phyloP scores from a whole-genome alignment of 176 grass and related monocot species.

The Microstegium vimineum region DNA sequence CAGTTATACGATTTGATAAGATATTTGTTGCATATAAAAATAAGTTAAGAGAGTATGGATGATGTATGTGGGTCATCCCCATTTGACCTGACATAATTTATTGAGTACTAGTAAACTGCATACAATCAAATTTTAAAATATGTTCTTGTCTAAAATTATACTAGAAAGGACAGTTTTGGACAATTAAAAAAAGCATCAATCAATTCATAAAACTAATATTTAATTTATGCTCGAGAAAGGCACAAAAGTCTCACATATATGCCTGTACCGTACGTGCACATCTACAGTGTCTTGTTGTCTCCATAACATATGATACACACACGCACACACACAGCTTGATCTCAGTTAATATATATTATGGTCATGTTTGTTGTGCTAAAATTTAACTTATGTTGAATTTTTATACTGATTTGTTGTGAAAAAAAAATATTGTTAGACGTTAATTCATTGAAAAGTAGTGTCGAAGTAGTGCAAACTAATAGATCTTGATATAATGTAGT shows the following conservation, averaged over 20 bases:
- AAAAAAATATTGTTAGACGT: no score
- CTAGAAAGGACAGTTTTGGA: slow-evolving; percentile 9
- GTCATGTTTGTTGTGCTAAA: no score
- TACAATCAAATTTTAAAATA: slow-evolving; percentile 31
- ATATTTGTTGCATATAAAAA: slow-evolving; percentile 44
- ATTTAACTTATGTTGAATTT: no score
- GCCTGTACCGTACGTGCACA: not conserved
- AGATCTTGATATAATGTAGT: not conserved
- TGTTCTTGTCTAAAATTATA: slow-evolving; percentile 34
- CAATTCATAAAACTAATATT: slow-evolving; percentile 17
- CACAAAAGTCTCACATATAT: not conserved
- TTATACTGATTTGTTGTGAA: no score
- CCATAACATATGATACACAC: no score
- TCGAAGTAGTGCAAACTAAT: no score
- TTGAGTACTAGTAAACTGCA: slow-evolving; percentile 36
- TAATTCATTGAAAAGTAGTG: no score
- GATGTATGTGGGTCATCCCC: slow-evolving; percentile 39
- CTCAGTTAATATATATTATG: no score
- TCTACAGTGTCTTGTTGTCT: not conserved
- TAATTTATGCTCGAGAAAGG: slow-evolving; percentile 11
- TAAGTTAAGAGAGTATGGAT: slow-evolving; percentile 18
- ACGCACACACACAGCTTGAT: no score
- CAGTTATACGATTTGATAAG: slow-evolving; percentile 30
- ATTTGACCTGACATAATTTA: slow-evolving; percentile 56
- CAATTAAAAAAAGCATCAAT: slow-evolving; percentile 36